Evolutionary conservation across 805 yeast species (phyloP).

Genomic region (Metschnikowia chrysomelidarum): DNA sequence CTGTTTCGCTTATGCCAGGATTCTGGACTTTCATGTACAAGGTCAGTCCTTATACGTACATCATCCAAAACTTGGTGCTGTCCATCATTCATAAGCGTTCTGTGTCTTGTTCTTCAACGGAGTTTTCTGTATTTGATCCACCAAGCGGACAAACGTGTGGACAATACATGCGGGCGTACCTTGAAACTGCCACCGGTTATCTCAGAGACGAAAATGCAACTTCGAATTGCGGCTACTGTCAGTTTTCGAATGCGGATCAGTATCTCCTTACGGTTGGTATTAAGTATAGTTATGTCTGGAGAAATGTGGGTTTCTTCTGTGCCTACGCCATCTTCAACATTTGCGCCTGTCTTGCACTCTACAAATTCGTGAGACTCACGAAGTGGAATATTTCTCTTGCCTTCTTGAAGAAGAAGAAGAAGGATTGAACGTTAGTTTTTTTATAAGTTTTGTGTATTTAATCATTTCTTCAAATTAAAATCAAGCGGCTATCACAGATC

Average conservation of each 20-base stretch:
- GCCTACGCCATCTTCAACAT: constrained; percentile 16
- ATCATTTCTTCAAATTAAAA: too few species aligned
- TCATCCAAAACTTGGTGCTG: constrained; percentile 53
- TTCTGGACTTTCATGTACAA: constrained; percentile 51
- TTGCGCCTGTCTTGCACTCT: constrained; percentile 12
- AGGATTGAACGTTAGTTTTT: background rate
- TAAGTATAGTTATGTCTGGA: constrained; percentile 15
- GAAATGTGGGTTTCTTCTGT: constrained; percentile 17
- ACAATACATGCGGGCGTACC: constrained; percentile 11
- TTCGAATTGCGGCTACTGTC: constrained; percentile 14
- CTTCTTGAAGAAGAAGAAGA: constrained; percentile 8
- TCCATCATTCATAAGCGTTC: constrained; percentile 40
- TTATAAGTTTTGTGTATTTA: background rate
- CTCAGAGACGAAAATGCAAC: constrained; percentile 14
- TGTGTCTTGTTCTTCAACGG: constrained; percentile 48
- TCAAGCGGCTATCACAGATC: too few species aligned
- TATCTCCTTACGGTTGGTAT: constrained; percentile 11
- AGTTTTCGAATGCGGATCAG: constrained; percentile 12
- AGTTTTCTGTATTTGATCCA: constrained; percentile 49
- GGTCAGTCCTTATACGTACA: constrained; percentile 48
- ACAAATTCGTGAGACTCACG: constrained; percentile 14
- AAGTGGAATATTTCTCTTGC: constrained; percentile 9
- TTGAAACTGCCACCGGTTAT: constrained; percentile 12
- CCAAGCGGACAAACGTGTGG: constrained; percentile 29
- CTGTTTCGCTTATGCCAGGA: constrained; percentile 41